Conservation (phyloP, 1,284 basidiomycete species). For the Pyrrhoderma noxium region DNA sequence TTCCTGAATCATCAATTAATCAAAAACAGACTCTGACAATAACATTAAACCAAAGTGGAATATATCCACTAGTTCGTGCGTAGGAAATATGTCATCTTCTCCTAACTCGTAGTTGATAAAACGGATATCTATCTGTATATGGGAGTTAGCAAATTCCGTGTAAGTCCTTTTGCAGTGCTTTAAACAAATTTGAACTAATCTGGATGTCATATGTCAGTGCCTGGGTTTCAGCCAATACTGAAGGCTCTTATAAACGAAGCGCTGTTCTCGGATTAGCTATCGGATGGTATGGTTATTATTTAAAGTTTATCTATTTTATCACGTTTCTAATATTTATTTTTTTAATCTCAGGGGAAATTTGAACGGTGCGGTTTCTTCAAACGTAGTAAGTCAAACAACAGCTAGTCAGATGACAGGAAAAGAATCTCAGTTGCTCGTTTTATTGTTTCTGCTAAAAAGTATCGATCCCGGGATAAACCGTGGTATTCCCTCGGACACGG, state of each 20-base stretch:
- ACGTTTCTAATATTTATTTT: background rate
- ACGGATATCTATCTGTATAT: background rate
- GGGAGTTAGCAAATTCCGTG: constrained; percentile 38
- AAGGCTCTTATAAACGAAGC: constrained; percentile 36
- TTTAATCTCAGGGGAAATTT: constrained; percentile 45
- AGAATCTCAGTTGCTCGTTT: background rate
- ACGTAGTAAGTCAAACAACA: constrained; percentile 44
- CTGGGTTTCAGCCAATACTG: constrained; percentile 44
- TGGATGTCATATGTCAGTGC: constrained; percentile 27
- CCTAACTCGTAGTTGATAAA: background rate
- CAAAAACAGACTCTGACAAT: background rate
- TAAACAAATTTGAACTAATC: background rate
- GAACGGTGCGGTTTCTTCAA: constrained; percentile 65
- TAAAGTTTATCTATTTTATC: background rate
- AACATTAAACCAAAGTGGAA: constrained; percentile 28
- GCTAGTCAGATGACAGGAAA: constrained; percentile 1
- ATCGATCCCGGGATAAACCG: constrained; percentile 57
- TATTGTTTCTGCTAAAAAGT: constrained; percentile 33
- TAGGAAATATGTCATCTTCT: constrained; percentile 10
- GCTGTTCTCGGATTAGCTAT: constrained; percentile 35
- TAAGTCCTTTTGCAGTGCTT: constrained; percentile 24
- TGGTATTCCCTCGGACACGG: constrained; percentile 66
- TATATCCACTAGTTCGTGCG: constrained; percentile 43
- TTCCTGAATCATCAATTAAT: background rate
- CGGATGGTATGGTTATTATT: constrained; percentile 24